Evolutionary conservation across 805 yeast genomes (phyloP), one percentile per base, ranked within the genome.

Genomic region (Kluyveromyces nonfermentans): DNA sequence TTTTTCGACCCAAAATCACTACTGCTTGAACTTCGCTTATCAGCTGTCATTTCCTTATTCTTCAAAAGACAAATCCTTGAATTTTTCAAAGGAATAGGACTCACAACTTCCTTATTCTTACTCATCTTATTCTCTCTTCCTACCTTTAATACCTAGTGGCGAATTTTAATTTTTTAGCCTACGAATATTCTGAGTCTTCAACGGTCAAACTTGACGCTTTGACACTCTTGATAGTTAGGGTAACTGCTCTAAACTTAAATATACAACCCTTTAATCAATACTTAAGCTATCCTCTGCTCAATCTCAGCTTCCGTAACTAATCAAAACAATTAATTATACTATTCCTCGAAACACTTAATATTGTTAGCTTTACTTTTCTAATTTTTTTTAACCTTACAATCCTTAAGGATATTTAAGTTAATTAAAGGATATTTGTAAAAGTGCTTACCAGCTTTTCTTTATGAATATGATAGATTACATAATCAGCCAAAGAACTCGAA

Each of bases 21-120:
- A 17, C 41, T 37, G 22, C 53, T 50, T 5, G 53, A 46, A 35
- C 45, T 45, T 32, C 48, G 44, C 37, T 50, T 48, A 14, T 37
- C 43, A 10, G 33, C 42, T 33, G 44, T 42, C 51, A 46, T 48
- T n/a, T 43, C 47, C 25, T 39, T 19, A 15, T 40, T 33, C 30
- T 50, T 52, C 42, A 56, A 34, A 32, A 53, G 44, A 10, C 52
- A 45, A n/a, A 50, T n/a, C 6, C 49, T 35, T 37, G 45, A 52
- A 22, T 53, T 51, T 34, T 47, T 56, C n/a, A 51, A 14, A 14
- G 63, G 63, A 34, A 54, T 48, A 19, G 63, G 63, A 28, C 34
- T 38, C 20, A 28, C 34, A 21, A 38, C 18, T 25, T 10, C 30
- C n/a, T 31, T 16, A 16, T n/a, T 18, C n/a, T 33, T 15, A 18